Base-by-base conservation (phyloP, 2,329 filamentous ascomycete genomes). In the Sordariomycetes sp. region DNA sequence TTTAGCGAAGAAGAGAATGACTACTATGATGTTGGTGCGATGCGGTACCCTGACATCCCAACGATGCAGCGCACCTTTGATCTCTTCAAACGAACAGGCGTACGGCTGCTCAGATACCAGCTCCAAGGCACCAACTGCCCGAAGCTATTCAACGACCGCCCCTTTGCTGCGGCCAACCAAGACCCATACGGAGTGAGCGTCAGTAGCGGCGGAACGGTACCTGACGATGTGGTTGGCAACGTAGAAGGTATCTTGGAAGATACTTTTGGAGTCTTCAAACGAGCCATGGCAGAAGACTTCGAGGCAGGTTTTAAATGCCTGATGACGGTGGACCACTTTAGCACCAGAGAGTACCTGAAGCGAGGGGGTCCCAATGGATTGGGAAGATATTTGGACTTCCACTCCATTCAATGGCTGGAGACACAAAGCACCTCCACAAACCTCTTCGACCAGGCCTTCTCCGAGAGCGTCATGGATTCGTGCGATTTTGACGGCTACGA, bases 21-120 rank as follows among this genome's bases (percentile, higher is more conserved):
- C 39, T 63, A 63, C 39, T 61, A 60, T 33, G 59, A 63, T 39
- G 42, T 63, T 21, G 59, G 59, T 1, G 58, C 59, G 5, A 63
- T 63, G 59, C 42, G 59, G 12, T 59, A 50, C 36, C 59, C 59
- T 1, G 24, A 55, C 5, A 59, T 48, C 20, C 28, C 39, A 5
- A 42, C 44, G 32, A 59, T 55, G 56, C 10, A 35, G 11, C 30
- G 38, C 6, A 32, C 35, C 10, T 39, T 39, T 31, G 30, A 37
- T 18, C 21, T 39, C 8, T 39, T 39, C 17, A 19, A 34, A 23
- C 26, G 28, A 12, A 38, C 33, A n/a, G 25, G 14, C 3, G 21
- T 36, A 20, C 36, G 28, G 9, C 29, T 35, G 19, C 38, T 35
- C 17, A 32, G 29, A 12, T 30, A 42, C 36, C 30, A 42, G 32